Conservation (phyloP, 305 asterid species). For the Caryopteris hybrid region DNA sequence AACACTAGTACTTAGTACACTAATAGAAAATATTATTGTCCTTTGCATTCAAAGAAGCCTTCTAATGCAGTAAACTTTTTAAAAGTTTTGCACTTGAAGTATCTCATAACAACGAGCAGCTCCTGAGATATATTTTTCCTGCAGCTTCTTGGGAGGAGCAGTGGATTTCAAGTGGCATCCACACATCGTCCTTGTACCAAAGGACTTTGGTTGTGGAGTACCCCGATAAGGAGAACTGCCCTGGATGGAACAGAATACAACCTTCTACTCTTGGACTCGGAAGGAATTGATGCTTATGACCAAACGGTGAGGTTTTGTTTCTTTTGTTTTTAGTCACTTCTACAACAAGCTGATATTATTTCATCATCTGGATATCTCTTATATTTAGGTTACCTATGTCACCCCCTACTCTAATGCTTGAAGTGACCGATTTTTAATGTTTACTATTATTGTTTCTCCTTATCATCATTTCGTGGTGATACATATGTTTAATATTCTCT, state of each 20-base stretch:
- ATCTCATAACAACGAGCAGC: slow-evolving; percentile 1
- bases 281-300: slow-evolving; percentile 98
- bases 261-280: slow-evolving; percentile 83
- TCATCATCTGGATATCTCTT: background rate
- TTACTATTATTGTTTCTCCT: slow-evolving; percentile 6
- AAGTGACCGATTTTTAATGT: background rate
- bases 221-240: slow-evolving; percentile 80
- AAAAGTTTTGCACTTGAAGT: background rate
- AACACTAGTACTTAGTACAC: background rate
- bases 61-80: background rate
- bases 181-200: slow-evolving; percentile 97
- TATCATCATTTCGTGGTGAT: slow-evolving; percentile 5
- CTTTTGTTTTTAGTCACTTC: slow-evolving; percentile 3
- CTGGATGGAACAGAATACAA: slow-evolving; percentile 93
- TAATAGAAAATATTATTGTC: background rate
- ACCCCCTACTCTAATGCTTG: background rate
- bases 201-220: slow-evolving; percentile 99
- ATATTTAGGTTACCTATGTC: background rate
- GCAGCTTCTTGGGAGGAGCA: slow-evolving; percentile 97
- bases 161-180: slow-evolving; percentile 96
- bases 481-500: background rate
- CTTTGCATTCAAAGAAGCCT: background rate
- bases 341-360: background rate
- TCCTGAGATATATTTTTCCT: slow-evolving; percentile 18
- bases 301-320: slow-evolving; percentile 67